phyloP scores from a whole-genome alignment of 371 early-diverging fungal genomes.

The Globomyces sp. region DNA sequence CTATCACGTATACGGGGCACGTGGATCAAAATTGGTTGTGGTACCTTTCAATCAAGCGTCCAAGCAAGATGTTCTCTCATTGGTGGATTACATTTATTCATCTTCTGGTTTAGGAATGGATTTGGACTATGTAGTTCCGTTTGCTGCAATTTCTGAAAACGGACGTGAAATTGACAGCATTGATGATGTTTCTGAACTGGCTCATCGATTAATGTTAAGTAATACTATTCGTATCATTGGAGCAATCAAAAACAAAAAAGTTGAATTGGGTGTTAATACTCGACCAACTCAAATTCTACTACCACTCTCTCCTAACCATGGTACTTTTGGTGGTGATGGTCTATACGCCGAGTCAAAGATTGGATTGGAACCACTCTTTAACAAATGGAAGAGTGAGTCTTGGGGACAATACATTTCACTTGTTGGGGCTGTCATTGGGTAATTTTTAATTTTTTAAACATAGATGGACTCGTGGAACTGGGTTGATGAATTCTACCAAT shows the following conservation, averaged over 20 bases:
- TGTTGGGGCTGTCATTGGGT: slow-evolving; percentile 90
- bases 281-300: slow-evolving; percentile 90
- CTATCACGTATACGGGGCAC: slow-evolving; percentile 84
- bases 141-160: slow-evolving; percentile 90
- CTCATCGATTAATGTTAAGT: slow-evolving; percentile 90
- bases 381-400: slow-evolving; percentile 89
- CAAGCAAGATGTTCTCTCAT: slow-evolving; percentile 72
- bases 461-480: slow-evolving; percentile 95
- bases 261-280: slow-evolving; percentile 70
- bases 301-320: slow-evolving; percentile 96
- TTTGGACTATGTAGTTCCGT: slow-evolving; percentile 92
- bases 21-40: slow-evolving; percentile 83
- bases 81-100: slow-evolving; percentile 85
- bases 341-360: slow-evolving; percentile 94
- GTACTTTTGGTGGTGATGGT: slow-evolving; percentile 91
- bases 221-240: slow-evolving; percentile 82
- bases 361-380: slow-evolving; percentile 85
- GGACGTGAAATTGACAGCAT: slow-evolving; percentile 85
- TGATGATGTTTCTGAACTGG: slow-evolving; percentile 85
- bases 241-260: slow-evolving; percentile 81
- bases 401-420: slow-evolving; percentile 89
- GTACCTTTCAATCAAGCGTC: slow-evolving; percentile 96
- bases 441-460: slow-evolving; percentile 7
- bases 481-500: slow-evolving; percentile 91
- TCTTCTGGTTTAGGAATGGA: slow-evolving; percentile 84